These are phyloP conservation scores for Daedaleopsis sinensis DNA, from an alignment of 768 basidiomycete genomes.

Conservation along the genomic window DNA sequence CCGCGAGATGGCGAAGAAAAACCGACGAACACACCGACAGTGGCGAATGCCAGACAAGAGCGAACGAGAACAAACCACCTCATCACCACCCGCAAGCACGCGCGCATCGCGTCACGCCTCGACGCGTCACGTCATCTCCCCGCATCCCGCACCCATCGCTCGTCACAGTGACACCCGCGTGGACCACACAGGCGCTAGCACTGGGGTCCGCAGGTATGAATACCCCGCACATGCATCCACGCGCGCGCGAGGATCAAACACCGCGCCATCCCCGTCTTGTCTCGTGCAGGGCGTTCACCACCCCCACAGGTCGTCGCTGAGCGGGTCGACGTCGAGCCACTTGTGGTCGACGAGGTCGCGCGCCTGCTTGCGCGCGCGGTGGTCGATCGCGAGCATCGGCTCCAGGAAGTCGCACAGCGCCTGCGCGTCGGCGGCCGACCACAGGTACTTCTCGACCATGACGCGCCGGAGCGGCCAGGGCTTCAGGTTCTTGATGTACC, in stretches of 20 bases:
- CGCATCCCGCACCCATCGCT: conserved; percentile 15
- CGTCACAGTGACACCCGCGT: conserved; percentile 11
- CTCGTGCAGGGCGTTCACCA: conserved; percentile 13
- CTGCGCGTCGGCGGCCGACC: conserved; percentile 57
- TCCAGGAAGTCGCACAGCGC: conserved; percentile 67
- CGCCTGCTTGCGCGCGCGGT: conserved; percentile 68
- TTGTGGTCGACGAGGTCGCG: conserved; percentile 72
- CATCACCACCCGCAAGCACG: background rate
- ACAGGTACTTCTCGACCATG: conserved; percentile 88
- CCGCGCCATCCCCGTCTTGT: background rate
- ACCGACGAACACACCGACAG: conserved; percentile 5
- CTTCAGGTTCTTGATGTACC: conserved; percentile 75
- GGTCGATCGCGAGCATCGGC: conserved; percentile 78
- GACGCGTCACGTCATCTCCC: conserved; percentile 17
- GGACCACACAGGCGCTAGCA: background rate
- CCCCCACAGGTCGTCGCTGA: conserved; percentile 21
- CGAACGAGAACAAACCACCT: background rate
- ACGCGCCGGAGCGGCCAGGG: conserved; percentile 83
- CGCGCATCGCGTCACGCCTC: background rate
- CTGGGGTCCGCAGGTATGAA: background rate
- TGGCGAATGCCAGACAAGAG: background rate
- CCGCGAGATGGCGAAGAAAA: conserved; percentile 5
- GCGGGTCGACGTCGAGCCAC: conserved; percentile 59
- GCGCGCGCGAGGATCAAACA: background rate
- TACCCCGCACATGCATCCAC: background rate